Base-by-base conservation (phyloP, 257 asterid genomes). In the Henckelia pumila region DNA sequence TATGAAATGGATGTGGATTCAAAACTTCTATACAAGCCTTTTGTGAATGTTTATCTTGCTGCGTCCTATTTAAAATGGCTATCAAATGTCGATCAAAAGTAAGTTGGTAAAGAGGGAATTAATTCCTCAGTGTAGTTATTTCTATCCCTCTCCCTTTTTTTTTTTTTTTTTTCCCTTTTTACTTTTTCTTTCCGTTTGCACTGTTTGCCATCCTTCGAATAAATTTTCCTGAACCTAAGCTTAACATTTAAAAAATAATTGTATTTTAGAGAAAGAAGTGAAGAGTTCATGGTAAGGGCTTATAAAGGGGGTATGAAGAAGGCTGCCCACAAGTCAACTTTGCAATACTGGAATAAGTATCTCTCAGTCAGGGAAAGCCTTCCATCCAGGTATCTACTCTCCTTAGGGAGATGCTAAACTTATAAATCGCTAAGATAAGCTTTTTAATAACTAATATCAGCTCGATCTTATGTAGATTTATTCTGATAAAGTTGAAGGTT, bases 61-160 rank as follows among this genome's bases (percentile, higher is more conserved):
- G 99, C 99, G 61, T 96, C 99, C 62, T 86, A 93, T 77, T 91
- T 93, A 29, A 86, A 86, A 74, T 90, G 92, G 96, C 75, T 93
- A 71, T 93, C 97, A 63, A 75, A 70, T 68, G 86, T 66, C 25
- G 97, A 84, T 28, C 76, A 90, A 26, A 74, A 77, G 99, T 90
- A 80, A 76, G 95, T 64, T 21, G 59, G 29, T 69, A 24, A 24
- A 53, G 49, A 68, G 33, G 59, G 62, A 68, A 52, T 29, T 76
- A 32, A 44, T 44, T 44, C 19, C 19, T 44, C 52, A 44, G 7
- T 14, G n/a, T 13, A 44, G 19, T 44, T 4, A 6, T 3, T 44
- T 44, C 1, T 44, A 19, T 44, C 52, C 14, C 7, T 35, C 66
- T 59, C 50, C 21, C 5, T 50, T 56, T 17, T n/a, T 30, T 59